Base-by-base conservation (phyloP, 257 asterid species). In the Rauvolfia tetraphylla region DNA sequence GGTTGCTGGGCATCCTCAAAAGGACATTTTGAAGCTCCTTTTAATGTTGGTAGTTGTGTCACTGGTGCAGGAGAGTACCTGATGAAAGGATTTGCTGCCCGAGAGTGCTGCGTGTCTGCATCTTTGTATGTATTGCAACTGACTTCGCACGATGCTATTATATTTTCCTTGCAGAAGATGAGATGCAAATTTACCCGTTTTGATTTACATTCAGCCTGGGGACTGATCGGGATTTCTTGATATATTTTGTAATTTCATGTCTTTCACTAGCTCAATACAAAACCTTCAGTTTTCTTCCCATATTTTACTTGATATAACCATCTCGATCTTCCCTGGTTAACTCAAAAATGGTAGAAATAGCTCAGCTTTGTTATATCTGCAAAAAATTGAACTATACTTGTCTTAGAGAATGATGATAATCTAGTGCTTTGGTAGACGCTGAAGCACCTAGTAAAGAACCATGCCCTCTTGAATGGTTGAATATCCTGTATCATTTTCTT, bases 41-140 rank as follows among this genome's bases (percentile, higher is more conserved):
- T 75, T 72, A 78, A 49, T 34, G 90, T 88, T 70, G 98, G 99
- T 76, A 91, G 98, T 66, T 95, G 99, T 71, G 98, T 86, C 63
- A 95, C 91, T 87, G 99, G 99, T 71, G 92, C 98, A 17, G 99
- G 99, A 77, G 99, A 95, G 88, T 83, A 85, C 84, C 91, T 95
- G 78, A 91, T 92, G 92, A 92, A 84, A 78, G 96, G 92, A 71
- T 87, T 95, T 63, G 85, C 91, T 71, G 96, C 98, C 62, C 91
- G 96, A 54, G 99, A 91, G 74, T 95, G 96, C 87, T 94, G 97
- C 77, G 68, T 90, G 72, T 90, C 97, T 46, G 84, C 93, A 29
- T 85, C 96, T 29, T 34, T 88, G 98, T 91, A 90, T 18, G 90
- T 74, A 31, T 67, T 54, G 2, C 65, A 51, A 36, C 58, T 41